Percentiles rank a stretch among this genome's conserved stretches.
These are phyloP conservation scores for Dendrobium catenatum DNA, from an alignment of 106 monocot species.

Conservation along the genomic window DNA sequence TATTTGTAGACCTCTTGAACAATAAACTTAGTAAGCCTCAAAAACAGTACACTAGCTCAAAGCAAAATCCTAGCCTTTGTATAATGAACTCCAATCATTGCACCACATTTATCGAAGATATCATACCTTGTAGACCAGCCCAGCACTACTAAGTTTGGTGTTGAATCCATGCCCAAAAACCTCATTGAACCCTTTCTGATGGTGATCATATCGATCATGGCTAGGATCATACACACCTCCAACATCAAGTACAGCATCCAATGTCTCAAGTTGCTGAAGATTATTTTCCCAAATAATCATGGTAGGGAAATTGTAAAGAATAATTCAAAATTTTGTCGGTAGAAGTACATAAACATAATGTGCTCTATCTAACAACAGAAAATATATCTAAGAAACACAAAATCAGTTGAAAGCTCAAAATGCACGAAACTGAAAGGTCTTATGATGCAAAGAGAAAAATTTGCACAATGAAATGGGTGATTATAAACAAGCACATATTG, in stretches of 20 bases:
- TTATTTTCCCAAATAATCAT: slow-evolving; percentile 8
- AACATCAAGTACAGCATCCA: slow-evolving; percentile 98
- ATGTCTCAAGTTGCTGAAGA: slow-evolving; percentile 56
- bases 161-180: slow-evolving; percentile 85
- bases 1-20: no score
- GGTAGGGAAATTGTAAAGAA: slow-evolving; percentile 2
- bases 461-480: no score
- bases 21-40: no score
- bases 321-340: not conserved
- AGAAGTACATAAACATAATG: not conserved
- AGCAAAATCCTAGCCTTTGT: no score
- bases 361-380: slow-evolving; percentile 83
- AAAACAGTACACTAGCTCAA: no score
- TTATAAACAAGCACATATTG: no score
- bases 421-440: no score
- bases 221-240: slow-evolving; percentile 90
- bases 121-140: slow-evolving; percentile 82
- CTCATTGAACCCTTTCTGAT: slow-evolving; percentile 87
- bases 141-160: slow-evolving; percentile 91
- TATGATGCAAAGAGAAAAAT: no score
- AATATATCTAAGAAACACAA: slow-evolving; percentile 65
- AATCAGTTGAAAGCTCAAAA: not conserved
- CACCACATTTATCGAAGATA: not conserved
- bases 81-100: no score
- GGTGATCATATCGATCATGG: slow-evolving; percentile 79